Evolutionary conservation across 331 rosid genomes (phyloP).

Genomic region (Saraca asoca): DNA sequence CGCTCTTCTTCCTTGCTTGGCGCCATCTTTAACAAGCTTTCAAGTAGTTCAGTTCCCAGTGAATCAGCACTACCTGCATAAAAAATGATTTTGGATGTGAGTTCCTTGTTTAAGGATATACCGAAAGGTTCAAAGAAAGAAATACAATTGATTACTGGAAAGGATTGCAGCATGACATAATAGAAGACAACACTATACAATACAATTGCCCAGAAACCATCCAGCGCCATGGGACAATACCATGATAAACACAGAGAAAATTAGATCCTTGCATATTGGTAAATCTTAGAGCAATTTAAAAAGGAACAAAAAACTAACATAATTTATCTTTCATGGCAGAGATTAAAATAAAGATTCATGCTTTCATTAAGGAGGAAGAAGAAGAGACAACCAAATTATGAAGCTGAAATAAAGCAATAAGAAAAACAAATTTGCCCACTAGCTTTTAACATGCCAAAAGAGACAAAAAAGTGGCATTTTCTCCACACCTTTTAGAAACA

Average conservation of each 20-base stretch:
- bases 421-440: background rate
- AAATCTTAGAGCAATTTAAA: background rate
- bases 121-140: too few relatives aligned
- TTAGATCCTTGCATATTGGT: background rate
- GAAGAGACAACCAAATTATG: background rate
- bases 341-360: background rate
- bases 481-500: too few relatives aligned
- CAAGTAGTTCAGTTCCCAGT: slow-evolving; percentile 86
- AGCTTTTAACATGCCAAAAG: too few relatives aligned
- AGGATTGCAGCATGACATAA: too few relatives aligned
- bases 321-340: background rate
- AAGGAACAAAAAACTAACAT: too few relatives aligned
- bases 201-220: background rate
- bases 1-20: slow-evolving; percentile 96
- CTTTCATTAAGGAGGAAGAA: slow-evolving; percentile 15
- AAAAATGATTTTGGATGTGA: background rate
- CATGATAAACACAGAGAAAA: background rate
- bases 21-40: slow-evolving; percentile 96
- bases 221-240: background rate
- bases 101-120: background rate
- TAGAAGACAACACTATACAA: too few relatives aligned
- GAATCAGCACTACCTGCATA: slow-evolving; percentile 79
- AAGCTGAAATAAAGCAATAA: background rate
- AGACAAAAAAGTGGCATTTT: too few relatives aligned
- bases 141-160: too few relatives aligned